Evolutionary conservation across 2,329 filamentous ascomycete species (phyloP), one percentile per base, ranked within the genome.

Genomic region (Ascomycota sp.): DNA sequence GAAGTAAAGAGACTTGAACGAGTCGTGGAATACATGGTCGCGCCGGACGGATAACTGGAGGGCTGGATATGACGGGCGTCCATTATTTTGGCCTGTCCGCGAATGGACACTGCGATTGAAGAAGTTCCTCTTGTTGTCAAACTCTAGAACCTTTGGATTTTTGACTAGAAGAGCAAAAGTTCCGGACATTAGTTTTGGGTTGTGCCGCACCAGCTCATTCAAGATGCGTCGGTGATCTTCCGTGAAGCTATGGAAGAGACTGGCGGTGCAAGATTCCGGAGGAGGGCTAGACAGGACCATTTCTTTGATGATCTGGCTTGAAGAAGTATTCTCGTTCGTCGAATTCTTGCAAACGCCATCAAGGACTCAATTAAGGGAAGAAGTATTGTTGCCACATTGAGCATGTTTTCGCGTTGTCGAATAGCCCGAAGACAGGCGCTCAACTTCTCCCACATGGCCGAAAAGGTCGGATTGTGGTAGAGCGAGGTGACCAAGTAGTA

Each of bases 271-370:
- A 29, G 70, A 71, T 45, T 91, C 82, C 2, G 81, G 78, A 63
- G 33, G 37, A 4, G 81, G 79, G 41, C 77, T 91, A 15, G 77
- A 71, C 23, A 83, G 54, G 10, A 75, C 60, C 48, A 80, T 65
- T 28, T 89, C 79, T 45, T 77, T 78, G 36, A 51, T 56, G 23
- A 52, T 33, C 48, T 64, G 48, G 43, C 45, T 49, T 38, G 65
- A 50, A 28, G 55, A 44, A 8, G 47, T 78, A 19, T 70, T 57
- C 35, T 89, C 79, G 44, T 74, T 61, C 2, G 82, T 78, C 7
- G 83, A 93, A 51, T 95, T 95, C 61, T 95, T 98, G 66, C 91
- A 98, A 20, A 98, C 85, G 98, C 89, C 89, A 98, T 98, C 36
- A 98, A 62, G 5, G 85, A 82, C 52, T 98, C 89, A 36, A 98